These are phyloP conservation scores for Orobanche coerulescens DNA, from an alignment of 257 asterid genomes.

Conservation along the genomic window DNA sequence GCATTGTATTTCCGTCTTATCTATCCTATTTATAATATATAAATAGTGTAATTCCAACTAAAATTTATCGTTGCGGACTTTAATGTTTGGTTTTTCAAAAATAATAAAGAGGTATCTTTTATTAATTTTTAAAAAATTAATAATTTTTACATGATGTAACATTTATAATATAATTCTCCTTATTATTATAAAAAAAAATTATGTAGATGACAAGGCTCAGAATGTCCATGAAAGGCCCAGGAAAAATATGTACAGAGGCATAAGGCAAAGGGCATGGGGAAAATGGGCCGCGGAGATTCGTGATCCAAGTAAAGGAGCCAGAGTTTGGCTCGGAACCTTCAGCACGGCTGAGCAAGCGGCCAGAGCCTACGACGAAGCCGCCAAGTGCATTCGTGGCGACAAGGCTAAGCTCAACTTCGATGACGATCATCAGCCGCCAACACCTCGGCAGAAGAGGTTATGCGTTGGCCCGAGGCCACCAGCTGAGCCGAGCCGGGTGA, in stretches of 20 bases:
- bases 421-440: constrained; percentile 19
- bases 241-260: constrained; percentile 68
- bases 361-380: constrained; percentile 68
- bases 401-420: constrained; percentile 80
- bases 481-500: constrained; percentile 13
- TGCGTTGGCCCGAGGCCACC: constrained; percentile 25
- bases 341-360: constrained; percentile 69
- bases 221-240: constrained; percentile 32
- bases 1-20: too few relatives aligned
- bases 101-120: too few relatives aligned
- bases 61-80: too few relatives aligned
- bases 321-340: constrained; percentile 87
- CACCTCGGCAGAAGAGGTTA: constrained; percentile 32
- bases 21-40: too few relatives aligned
- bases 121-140: too few relatives aligned
- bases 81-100: too few relatives aligned
- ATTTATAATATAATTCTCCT: too few relatives aligned
- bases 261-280: constrained; percentile 88
- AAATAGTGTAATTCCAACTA: too few relatives aligned
- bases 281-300: constrained; percentile 96
- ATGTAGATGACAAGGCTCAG: constrained; percentile 29
- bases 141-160: too few relatives aligned
- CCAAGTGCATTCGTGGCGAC: constrained; percentile 64
- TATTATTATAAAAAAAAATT: too few relatives aligned
- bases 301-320: constrained; percentile 56